Base-by-base conservation (phyloP, 768 basidiomycete species). In the Boletus barrowsii region DNA sequence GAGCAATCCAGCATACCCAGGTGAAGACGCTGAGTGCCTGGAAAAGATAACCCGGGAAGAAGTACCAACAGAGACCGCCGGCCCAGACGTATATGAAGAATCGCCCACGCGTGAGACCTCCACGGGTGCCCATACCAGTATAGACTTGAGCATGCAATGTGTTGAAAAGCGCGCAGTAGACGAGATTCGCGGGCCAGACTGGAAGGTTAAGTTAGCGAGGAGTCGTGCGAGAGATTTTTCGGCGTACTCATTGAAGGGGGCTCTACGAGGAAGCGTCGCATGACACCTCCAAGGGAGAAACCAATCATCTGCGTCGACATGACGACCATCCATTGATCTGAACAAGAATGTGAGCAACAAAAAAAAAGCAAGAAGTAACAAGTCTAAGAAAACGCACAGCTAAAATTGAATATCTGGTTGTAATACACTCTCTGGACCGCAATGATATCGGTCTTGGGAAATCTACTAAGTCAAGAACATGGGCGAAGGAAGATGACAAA, bases 41-140 rank as follows among this genome's bases (percentile, higher is more conserved):
- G 80, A 89, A 89, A 58, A 88, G 71, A 68, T 87, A 91, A 15
- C 87, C 87, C 0, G 88, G 88, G 67, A 89, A 66, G 70, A 86
- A 76, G 64, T 87, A 87, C 74, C 74, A 78, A 44, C 54, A 54
- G 22, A 71, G 36, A 20, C 71, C 57, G 48, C 69, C 77, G 5
- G 75, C 5, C 69, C 80, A 80, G 15, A 71, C 75, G 49, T 72
- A 76, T 44, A 59, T 8, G 72, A 83, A 83, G 73, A 82, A 83
- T 24, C 76, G 70, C 44, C 76, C 79, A 45, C 83, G 78, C 2
- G 77, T 75, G 49, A 83, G 65, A 50, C 81, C 79, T 3, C 76
- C 77, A 6, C 67, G 72, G 17, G 54, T 68, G 9, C 77, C 76
- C 39, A 75, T 72, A 46, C 80, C 80, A 29, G 72, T 59, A 54